Conservation (phyloP, 768 basidiomycete genomes). For the Boletellus sp. region DNA sequence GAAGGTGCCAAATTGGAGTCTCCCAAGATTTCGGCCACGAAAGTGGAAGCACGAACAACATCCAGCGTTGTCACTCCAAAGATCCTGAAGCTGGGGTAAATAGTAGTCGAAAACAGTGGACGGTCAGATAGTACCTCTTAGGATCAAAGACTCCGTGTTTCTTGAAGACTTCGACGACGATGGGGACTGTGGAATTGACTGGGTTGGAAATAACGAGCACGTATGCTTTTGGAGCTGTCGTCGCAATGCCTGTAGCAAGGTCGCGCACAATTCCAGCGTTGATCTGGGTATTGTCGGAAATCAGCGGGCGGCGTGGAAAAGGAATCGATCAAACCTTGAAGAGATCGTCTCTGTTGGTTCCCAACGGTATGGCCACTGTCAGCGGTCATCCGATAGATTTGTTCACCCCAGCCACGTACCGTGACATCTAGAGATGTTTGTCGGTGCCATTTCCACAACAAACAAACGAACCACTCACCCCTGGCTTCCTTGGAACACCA, state of each 20-base stretch:
- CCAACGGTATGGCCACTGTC: neutral
- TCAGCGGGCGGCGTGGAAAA: neutral
- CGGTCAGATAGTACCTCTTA: slow-evolving; percentile 57
- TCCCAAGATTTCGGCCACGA: slow-evolving; percentile 76
- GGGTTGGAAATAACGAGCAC: slow-evolving; percentile 98
- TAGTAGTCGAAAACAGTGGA: neutral
- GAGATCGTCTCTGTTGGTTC: slow-evolving; percentile 71
- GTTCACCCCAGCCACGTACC: slow-evolving; percentile 31
- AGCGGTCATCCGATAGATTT: slow-evolving; percentile 7
- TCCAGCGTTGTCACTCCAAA: slow-evolving; percentile 99
- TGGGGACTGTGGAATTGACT: slow-evolving; percentile 98
- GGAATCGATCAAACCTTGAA: slow-evolving; percentile 69
- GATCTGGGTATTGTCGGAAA: slow-evolving; percentile 51
- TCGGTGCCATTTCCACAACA: neutral
- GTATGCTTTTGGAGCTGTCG: slow-evolving; percentile 79
- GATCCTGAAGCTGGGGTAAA: slow-evolving; percentile 47
- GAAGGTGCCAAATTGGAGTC: slow-evolving; percentile 58
- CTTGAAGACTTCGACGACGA: slow-evolving; percentile 94
- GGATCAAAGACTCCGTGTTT: slow-evolving; percentile 88
- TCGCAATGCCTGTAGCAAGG: slow-evolving; percentile 87
- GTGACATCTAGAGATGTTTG: slow-evolving; percentile 42
- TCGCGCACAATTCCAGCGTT: slow-evolving; percentile 97
- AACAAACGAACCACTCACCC: slow-evolving; percentile 47
- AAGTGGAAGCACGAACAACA: slow-evolving; percentile 96
- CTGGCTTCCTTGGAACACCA: slow-evolving; percentile 93